These are phyloP conservation scores for Populus nigra DNA, from an alignment of 345 rosid species.

Conservation along the genomic window DNA sequence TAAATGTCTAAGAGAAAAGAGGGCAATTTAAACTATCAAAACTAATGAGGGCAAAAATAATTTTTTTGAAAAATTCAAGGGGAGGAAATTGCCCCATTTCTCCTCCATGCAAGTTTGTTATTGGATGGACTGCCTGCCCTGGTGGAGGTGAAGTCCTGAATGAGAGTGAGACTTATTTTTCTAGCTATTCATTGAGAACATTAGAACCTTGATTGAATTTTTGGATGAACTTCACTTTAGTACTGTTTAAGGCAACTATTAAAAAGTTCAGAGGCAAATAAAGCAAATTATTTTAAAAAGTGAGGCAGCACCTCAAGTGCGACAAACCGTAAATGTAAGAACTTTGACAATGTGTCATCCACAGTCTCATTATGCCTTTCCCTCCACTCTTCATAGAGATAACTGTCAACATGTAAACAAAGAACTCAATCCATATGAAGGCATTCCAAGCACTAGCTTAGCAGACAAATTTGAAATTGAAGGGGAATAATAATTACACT, in stretches of 20 bases:
- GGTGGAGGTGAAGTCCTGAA: too few species aligned
- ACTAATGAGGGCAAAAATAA: too few species aligned
- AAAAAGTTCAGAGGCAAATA: not conserved
- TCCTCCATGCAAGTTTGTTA: too few species aligned
- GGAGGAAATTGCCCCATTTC: too few species aligned
- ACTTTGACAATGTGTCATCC: constrained; percentile 62
- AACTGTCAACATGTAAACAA: constrained; percentile 40
- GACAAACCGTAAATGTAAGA: constrained; percentile 77
- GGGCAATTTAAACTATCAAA: too few species aligned
- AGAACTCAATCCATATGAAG: not conserved
- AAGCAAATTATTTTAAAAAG: not conserved
- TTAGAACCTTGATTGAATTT: too few species aligned
- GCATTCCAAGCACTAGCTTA: not conserved
- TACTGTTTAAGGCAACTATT: not conserved
- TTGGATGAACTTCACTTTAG: too few species aligned
- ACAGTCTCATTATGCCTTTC: constrained; percentile 62
- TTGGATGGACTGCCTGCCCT: too few species aligned
- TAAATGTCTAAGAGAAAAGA: too few species aligned
- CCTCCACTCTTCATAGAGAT: constrained; percentile 90
- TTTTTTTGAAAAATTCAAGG: too few species aligned
- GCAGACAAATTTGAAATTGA: not conserved
- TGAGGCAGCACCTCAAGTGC: constrained; percentile 66
- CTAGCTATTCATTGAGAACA: too few species aligned
- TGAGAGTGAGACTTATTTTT: too few species aligned
- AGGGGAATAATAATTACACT: not conserved